Base-by-base conservation (phyloP, 2,329 filamentous ascomycete species). In the Stemphylium vesicarium region DNA sequence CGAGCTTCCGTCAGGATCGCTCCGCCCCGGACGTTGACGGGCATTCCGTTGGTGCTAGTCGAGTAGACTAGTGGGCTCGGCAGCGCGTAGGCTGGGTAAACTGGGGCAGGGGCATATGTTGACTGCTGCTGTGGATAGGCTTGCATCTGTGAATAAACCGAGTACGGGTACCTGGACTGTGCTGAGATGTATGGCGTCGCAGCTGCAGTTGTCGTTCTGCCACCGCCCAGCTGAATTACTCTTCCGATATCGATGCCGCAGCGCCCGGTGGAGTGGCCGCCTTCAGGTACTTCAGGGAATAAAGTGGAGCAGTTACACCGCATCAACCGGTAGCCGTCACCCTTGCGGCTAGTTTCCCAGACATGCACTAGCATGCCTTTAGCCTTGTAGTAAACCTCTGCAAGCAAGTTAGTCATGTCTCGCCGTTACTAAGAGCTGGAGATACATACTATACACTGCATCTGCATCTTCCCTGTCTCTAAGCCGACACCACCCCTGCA, bases 11-110 rank as follows among this genome's bases (percentile, higher is more conserved):
- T 76, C 24, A 72, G 56, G 16, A 74, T 60, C 13, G 68, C 71
- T 8, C 74, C 73, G n/a, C 66, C 58, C n/a, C 60, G 62, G n/a
- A 74, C 56, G 40, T 76, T 77, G 24, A 77, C 72, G 10, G 72
- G 70, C 39, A 76, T 65, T 2, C 74, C 73, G 24, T 59, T 66
- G 13, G 63, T 62, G 52, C 60, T 75, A 22, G 66, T 59, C 24
- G 68, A 70, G 56, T 75, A 76, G 2, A 67, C 57, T 20, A 67
- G 64, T 10, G 60, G 43, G 41, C 22, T 39, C 18, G 60, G 59
- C n/a, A 63, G 35, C 12, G 57, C 36, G 39, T 70, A 60, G 20
- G 58, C 58, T 20, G 60, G 49, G 36, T 70, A 68, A n/a, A 57
- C 36, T 45, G 56, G 53, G 41, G 57, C 58, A 16, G 56, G 52